A percentile compares a stretch with the other conserved stretches of the same genome.
These are phyloP conservation scores for Penicillium sp. DNA, from an alignment of 2,329 filamentous ascomycete genomes.

Conservation along the genomic window DNA sequence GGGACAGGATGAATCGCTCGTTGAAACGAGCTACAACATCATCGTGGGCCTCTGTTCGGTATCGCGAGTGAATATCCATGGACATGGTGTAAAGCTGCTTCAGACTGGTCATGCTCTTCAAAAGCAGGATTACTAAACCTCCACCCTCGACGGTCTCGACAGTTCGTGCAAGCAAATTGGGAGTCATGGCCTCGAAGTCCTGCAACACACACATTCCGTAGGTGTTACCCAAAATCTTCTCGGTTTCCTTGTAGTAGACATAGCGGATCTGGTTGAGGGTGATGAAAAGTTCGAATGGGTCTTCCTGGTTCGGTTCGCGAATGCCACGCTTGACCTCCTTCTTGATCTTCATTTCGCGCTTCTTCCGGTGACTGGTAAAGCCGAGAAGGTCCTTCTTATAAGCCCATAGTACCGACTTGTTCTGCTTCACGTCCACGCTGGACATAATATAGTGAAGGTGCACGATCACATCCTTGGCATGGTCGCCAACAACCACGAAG, in stretches of 20 bases:
- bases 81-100: conserved; percentile 95
- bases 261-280: conserved; percentile 97
- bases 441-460: conserved; percentile 93
- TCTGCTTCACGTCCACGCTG: conserved; percentile 84
- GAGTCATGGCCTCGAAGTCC: conserved; percentile 96
- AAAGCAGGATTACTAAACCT: conserved; percentile 80
- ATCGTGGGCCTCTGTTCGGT: conserved; percentile 91
- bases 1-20: conserved; percentile 90
- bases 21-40: conserved; percentile 97
- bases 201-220: conserved; percentile 98
- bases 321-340: conserved; percentile 96
- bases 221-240: conserved; percentile 96
- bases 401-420: conserved; percentile 95
- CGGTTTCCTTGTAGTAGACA: conserved; percentile 99
- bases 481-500: conserved; percentile 93
- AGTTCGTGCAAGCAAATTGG: conserved; percentile 91
- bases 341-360: conserved; percentile 97
- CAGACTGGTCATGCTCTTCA: conserved; percentile 96
- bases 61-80: conserved; percentile 97
- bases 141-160: conserved; percentile 98
- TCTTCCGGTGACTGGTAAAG: conserved; percentile 95
- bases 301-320: conserved; percentile 85
- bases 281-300: conserved; percentile 96
- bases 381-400: conserved; percentile 97
- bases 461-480: conserved; percentile 94